Evolutionary conservation across 2,329 filamentous ascomycete species (phyloP).

Genomic region (Cucurbitaria berberidis): DNA sequence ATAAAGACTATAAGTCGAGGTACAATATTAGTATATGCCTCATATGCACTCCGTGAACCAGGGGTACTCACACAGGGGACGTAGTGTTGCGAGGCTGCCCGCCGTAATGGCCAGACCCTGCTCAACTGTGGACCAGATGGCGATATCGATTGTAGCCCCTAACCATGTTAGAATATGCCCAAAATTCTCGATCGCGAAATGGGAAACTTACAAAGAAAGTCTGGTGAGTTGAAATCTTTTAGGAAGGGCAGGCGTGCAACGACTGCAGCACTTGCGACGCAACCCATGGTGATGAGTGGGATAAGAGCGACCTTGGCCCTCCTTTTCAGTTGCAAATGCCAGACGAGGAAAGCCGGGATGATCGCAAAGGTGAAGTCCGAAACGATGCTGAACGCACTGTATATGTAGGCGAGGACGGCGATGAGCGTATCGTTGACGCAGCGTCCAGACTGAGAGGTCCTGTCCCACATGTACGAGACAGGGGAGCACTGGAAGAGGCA

Average conservation of each 20-base stretch:
- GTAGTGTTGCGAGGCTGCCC: slow-evolving; percentile 44
- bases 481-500: slow-evolving; percentile 60
- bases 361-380: slow-evolving; percentile 59
- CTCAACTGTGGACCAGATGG: slow-evolving; percentile 47
- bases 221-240: slow-evolving; percentile 32
- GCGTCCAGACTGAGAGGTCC: slow-evolving; percentile 43
- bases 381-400: slow-evolving; percentile 55
- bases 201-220: slow-evolving; percentile 41
- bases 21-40: background rate
- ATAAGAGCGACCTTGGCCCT: slow-evolving; percentile 58
- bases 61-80: slow-evolving; percentile 36
- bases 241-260: slow-evolving; percentile 41
- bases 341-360: slow-evolving; percentile 59
- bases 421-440: slow-evolving; percentile 53
- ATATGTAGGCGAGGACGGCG: slow-evolving; percentile 52
- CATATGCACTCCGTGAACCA: background rate
- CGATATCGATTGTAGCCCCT: slow-evolving; percentile 45
- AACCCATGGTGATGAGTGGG: slow-evolving; percentile 58
- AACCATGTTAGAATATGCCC: background rate
- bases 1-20: slow-evolving; percentile 2
- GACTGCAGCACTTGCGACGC: slow-evolving; percentile 50
- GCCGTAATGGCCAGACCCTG: slow-evolving; percentile 48
- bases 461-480: slow-evolving; percentile 57
- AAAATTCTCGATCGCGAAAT: too few relatives aligned
- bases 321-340: slow-evolving; percentile 57